Evolutionary conservation across 306 rosid genomes (phyloP).

Genomic region (Quercus alba): DNA sequence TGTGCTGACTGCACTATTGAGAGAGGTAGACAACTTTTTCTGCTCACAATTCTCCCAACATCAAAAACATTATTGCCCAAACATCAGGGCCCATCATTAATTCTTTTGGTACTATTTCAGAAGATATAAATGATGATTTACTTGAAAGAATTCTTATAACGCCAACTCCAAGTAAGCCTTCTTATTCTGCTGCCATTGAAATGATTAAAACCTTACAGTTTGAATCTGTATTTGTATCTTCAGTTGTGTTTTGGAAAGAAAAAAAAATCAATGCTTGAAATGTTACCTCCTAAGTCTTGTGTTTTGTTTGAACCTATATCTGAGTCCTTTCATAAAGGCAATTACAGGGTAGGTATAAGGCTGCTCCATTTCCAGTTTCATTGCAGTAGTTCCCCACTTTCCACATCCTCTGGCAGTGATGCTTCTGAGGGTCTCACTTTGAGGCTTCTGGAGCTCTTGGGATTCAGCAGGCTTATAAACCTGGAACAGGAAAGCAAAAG

Average conservation of each 20-base stretch:
- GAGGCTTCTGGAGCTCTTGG: slow-evolving; percentile 68
- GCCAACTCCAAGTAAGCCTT: slow-evolving; percentile 45
- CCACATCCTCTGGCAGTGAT: slow-evolving; percentile 41
- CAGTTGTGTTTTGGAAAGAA: slow-evolving; percentile 21
- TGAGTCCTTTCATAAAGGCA: slow-evolving; percentile 37
- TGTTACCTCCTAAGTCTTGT: slow-evolving; percentile 88
- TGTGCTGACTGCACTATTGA: slow-evolving; percentile 69
- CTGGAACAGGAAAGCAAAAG: slow-evolving; percentile 37
- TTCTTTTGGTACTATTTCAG: slow-evolving; percentile 22
- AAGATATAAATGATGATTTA: slow-evolving; percentile 32
- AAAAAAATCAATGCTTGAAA: slow-evolving; percentile 48
- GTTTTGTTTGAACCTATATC: slow-evolving; percentile 74
- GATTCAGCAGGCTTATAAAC: slow-evolving; percentile 35
- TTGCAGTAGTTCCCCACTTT: slow-evolving; percentile 40
- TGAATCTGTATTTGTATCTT: slow-evolving; percentile 26
- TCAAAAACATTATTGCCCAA: slow-evolving; percentile 59
- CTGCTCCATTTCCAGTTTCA: slow-evolving; percentile 74
- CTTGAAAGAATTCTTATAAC: slow-evolving; percentile 19
- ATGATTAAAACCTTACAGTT: slow-evolving; percentile 21
- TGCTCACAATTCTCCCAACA: slow-evolving; percentile 83
- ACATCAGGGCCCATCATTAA: slow-evolving; percentile 38
- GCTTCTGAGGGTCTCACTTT: slow-evolving; percentile 45
- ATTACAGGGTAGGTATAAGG: slow-evolving; percentile 31
- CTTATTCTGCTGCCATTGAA: slow-evolving; percentile 35
- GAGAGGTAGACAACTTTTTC: slow-evolving; percentile 73